These are phyloP conservation scores for Tetrahymena elliotti DNA, from an alignment of 73 alveolate species.

Conservation along the genomic window DNA sequence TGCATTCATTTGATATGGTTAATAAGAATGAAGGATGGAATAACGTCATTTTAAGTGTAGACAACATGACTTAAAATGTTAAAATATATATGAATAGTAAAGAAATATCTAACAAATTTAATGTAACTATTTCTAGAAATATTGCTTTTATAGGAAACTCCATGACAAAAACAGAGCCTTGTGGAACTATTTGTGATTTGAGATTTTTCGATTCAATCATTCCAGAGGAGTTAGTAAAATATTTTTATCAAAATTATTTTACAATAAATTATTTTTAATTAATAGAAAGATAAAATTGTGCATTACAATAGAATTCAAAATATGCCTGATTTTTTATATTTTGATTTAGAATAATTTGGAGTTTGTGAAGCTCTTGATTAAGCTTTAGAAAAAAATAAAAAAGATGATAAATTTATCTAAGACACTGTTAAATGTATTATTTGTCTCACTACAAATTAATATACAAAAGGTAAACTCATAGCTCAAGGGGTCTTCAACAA, in stretches of 20 bases:
- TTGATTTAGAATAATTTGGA: background rate
- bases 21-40: background rate
- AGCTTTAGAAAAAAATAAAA: background rate
- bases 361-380: background rate
- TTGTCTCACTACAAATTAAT: background rate
- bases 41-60: background rate
- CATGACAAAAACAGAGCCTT: background rate
- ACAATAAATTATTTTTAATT: background rate
- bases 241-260: background rate
- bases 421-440: background rate
- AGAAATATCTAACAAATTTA: background rate
- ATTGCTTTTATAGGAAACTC: background rate
- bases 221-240: background rate
- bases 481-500: background rate
- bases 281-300: background rate
- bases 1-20: background rate
- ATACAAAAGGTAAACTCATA: background rate
- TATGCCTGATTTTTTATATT: background rate
- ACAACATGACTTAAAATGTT: background rate
- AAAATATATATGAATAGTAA: background rate
- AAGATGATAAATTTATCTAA: background rate
- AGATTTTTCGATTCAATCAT: background rate
- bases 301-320: background rate
- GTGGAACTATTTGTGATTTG: background rate
- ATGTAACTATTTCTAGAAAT: background rate